Evolutionary conservation across 1,284 basidiomycete genomes (phyloP).

Genomic region (Fomitiporia mediterranea): DNA sequence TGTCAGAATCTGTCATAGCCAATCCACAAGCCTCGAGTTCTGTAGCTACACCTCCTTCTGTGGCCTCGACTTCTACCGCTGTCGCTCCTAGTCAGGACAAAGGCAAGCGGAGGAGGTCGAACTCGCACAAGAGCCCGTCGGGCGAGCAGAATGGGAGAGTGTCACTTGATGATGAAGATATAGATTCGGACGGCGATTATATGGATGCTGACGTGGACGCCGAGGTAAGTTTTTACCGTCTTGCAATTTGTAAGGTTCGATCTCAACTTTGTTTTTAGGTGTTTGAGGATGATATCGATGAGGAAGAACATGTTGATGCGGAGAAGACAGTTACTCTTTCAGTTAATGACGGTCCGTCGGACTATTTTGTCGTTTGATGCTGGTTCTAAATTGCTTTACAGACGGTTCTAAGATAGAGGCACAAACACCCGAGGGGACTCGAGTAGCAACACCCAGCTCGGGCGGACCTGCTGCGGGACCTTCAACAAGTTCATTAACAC

Average conservation of each 20-base stretch:
- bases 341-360: slow-evolving; percentile 66
- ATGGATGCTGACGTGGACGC: slow-evolving; percentile 80
- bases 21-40: slow-evolving; percentile 25
- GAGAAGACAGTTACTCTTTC: slow-evolving; percentile 87
- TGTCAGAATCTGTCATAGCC: slow-evolving; percentile 24
- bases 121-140: not conserved
- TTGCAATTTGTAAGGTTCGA: not conserved
- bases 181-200: slow-evolving; percentile 63
- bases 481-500: slow-evolving; percentile 39
- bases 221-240: slow-evolving; percentile 36
- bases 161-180: slow-evolving; percentile 51
- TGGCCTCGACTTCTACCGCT: slow-evolving; percentile 29
- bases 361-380: not conserved
- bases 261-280: slow-evolving; percentile 35
- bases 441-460: slow-evolving; percentile 82
- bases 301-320: slow-evolving; percentile 52
- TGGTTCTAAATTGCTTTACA: slow-evolving; percentile 26
- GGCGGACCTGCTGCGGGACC: slow-evolving; percentile 38
- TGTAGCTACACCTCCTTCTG: slow-evolving; percentile 25
- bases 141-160: slow-evolving; percentile 44
- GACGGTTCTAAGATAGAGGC: slow-evolving; percentile 91
- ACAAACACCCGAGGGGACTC: slow-evolving; percentile 93
- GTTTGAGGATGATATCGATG: slow-evolving; percentile 69
- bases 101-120: not conserved
- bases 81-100: slow-evolving; percentile 27